Evolutionary conservation across 1,284 basidiomycete genomes (phyloP).

Genomic region (Anthracocystis setariae): DNA sequence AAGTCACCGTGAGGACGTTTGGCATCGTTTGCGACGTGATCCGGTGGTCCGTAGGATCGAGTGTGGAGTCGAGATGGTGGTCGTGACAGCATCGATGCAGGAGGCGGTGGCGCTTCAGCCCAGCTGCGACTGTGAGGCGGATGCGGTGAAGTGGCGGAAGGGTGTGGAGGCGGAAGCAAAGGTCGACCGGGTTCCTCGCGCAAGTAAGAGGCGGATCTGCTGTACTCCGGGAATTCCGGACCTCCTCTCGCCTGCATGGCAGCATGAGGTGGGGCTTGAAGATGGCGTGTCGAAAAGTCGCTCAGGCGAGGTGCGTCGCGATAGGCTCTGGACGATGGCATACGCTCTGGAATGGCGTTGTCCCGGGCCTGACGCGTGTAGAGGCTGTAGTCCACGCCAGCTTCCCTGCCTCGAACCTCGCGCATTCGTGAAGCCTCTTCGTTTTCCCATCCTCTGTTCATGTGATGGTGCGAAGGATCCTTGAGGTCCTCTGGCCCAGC

Average conservation of each 20-base stretch:
- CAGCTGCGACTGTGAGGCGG: conserved; percentile 9
- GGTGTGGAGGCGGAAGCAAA: conserved; percentile 8
- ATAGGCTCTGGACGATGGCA: conserved; percentile 10
- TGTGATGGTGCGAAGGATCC: neutral
- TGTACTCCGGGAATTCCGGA: conserved; percentile 16
- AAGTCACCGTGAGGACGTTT: conserved; percentile 16
- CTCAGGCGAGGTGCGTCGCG: conserved; percentile 9
- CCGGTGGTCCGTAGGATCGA: conserved; percentile 13
- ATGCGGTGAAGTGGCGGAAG: conserved; percentile 12
- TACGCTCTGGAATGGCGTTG: conserved; percentile 1
- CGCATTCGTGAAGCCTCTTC: conserved; percentile 22
- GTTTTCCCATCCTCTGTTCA: conserved; percentile 12
- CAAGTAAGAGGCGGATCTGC: conserved; percentile 7
- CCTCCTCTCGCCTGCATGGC: conserved; percentile 7
- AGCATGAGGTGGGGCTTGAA: conserved; percentile 6
- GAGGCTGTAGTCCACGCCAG: conserved; percentile 11
- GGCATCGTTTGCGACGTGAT: conserved; percentile 2
- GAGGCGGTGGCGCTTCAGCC: conserved; percentile 10
- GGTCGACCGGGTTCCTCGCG: conserved; percentile 20
- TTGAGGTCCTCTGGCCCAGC: conserved; percentile 8
- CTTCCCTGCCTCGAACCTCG: conserved; percentile 12
- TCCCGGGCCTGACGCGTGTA: conserved; percentile 20
- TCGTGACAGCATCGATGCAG: conserved; percentile 6
- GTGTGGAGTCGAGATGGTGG: conserved; percentile 8
- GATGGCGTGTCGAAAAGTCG: conserved; percentile 16